These are phyloP conservation scores for Ascoidea tarda DNA, from an alignment of 805 yeast genomes.

Conservation along the genomic window DNA sequence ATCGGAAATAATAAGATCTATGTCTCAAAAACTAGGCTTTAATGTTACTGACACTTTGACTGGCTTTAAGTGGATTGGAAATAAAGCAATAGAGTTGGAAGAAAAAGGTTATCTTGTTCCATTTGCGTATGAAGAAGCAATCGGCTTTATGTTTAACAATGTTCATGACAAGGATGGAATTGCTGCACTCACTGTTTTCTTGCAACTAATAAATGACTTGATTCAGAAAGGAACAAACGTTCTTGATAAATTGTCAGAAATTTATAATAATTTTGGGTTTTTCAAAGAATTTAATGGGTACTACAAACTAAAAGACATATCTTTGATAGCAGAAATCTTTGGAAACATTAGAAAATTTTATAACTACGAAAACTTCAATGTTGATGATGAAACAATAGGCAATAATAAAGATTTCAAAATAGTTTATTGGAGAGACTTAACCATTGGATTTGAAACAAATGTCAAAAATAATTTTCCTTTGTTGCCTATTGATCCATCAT, in stretches of 20 bases:
- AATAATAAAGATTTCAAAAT: slow-evolving; percentile 28
- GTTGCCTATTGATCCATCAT: slow-evolving; percentile 54
- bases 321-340: slow-evolving; percentile 41
- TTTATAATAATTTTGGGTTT: slow-evolving; percentile 59
- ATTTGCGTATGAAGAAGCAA: slow-evolving; percentile 91
- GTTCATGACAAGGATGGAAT: slow-evolving; percentile 93
- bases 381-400: slow-evolving; percentile 40
- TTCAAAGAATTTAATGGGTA: slow-evolving; percentile 82
- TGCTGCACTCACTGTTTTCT: slow-evolving; percentile 60
- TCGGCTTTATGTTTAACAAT: slow-evolving; percentile 80
- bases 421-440: slow-evolving; percentile 67
- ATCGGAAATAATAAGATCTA: slow-evolving; percentile 58
- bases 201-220: slow-evolving; percentile 36
- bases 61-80: slow-evolving; percentile 97
- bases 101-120: slow-evolving; percentile 55
- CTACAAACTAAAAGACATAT: slow-evolving; percentile 46
- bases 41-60: slow-evolving; percentile 73
- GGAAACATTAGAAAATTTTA: slow-evolving; percentile 28
- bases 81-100: slow-evolving; percentile 64
- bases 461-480: slow-evolving; percentile 43
- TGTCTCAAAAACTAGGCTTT: slow-evolving; percentile 52
- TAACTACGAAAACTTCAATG: slow-evolving; percentile 11
- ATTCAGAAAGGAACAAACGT: slow-evolving; percentile 18
- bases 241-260: slow-evolving; percentile 31
- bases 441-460: slow-evolving; percentile 65